Base-by-base conservation (phyloP, 2,329 filamentous ascomycete species). In the Tolypocladium nubicola region DNA sequence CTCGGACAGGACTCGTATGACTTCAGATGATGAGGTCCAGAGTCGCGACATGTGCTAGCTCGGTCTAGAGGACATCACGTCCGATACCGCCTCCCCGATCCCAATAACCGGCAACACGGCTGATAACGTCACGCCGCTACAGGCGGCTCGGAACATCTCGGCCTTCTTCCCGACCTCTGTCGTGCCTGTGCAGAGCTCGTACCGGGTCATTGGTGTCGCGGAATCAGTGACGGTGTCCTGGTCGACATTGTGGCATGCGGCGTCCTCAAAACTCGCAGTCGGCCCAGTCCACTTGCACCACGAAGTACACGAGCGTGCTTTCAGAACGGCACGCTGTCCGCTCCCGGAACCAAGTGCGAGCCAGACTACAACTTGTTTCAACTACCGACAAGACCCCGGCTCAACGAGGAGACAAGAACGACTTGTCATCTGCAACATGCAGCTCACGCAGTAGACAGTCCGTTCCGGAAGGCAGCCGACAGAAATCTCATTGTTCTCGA, bases 61-160 rank as follows among this genome's bases (percentile, higher is more conserved):
- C 10, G n/a, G 40, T 5, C 19, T 30, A 69, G 64, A 56, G 8
- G 61, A 71, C 45, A 68, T 69, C n/a, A 61, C 61, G 30, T 69
- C 64, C 4, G 67, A 68, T 39, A 79, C 77, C 2, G 63, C 60
- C 6, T 69, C 71, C 19, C 77, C 77, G 0, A 70, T 79, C 40
- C 62, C 79, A 19, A 79, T 74, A 60, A 66, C 79, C 8, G 71
- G 72, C 9, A 77, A 77, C 59, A 62, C 67, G 39, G 72, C 71
- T 14, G 77, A 79, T 59, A 79, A 78, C 43, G 71, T 79, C 26
- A 79, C 77, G n/a, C 77, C 77, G n/a, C 61, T 75, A 2, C 61
- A 73, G 23, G 77, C 75, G 59, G 76, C 77, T 3, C 58, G 70
- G 16, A 76, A 74, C 57, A 76, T 76, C 67, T 73, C 67, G 19